Evolutionary conservation across 495 filamentous ascomycete genomes (phyloP), one percentile per base, ranked within the genome.

Genomic region (Penicillium steckii): DNA sequence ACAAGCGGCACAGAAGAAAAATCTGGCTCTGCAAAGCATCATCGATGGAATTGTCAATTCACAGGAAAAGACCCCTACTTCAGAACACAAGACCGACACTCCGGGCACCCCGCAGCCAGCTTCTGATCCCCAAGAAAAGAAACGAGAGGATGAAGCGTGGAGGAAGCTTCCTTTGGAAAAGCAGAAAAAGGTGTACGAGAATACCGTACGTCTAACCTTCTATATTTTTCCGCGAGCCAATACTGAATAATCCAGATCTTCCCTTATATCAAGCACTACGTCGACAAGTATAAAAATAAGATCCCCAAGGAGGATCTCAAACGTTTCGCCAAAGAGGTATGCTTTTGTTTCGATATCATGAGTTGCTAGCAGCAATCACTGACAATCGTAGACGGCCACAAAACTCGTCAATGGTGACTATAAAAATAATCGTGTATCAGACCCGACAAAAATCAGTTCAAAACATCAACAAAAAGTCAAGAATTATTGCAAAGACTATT

Each of bases 151-250:
- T 29, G 89, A 94, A 49, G 92, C 89, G 67, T 97, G 92, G 92
- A 80, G 83, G 56, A 85, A 79, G 60, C 80, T 86, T 48, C 76
- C 85, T 15, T 73, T 89, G 54, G 90, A 96, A 47, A 96, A 96
- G 69, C 86, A 91, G 67, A 93, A 89, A 80, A 95, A 90, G 71
- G 75, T 95, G 3, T 97, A 96, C 57, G 91, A 95, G 66, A 91
- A 90, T 62, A 93, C 91, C 15, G 90, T 94, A 76, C n/a, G 63
- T 86, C 66, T 50, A 8, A 43, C 35, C 4, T 13, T 17, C 10
- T 12, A 15, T 30, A 9, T 32, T 27, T 23, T 4, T 17, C 10
- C 22, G 13, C 22, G 2, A 35, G 17, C 23, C 25, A 33, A 35
- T 18, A 25, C 55, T 66, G 46, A 66, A 29, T n/a, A 22, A 9